Evolutionary conservation across 148 eudicot species (phyloP), one percentile per base, ranked within the genome.

Genomic region (Suaeda aralocaspica): DNA sequence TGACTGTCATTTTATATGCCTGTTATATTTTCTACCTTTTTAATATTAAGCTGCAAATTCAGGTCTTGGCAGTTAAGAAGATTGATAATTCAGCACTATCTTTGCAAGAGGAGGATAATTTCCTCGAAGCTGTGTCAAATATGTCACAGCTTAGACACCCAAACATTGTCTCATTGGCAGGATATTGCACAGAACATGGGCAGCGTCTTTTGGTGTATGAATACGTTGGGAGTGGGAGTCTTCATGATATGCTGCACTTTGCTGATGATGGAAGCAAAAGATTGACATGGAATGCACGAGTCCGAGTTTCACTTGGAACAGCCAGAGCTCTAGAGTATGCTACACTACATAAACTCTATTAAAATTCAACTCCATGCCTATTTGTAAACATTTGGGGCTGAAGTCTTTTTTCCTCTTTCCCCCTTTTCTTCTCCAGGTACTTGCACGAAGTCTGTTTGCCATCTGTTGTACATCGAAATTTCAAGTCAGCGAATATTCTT

Each of bases 391-490:
- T 9, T 71, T 77, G 49, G 44, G 15, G 15, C 22, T 81, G 55
- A 83, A 61, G 19, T 2, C 59, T 13, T 46, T 4, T 30, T 58
- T 65, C 45, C 64, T 46, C 67, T 53, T 76, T 2, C 19, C 41
- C 8, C 4, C 41, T 4, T 29, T 58, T 63, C 44, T 67, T 42
- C 63, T 50, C 77, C 77, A 91, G 97, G 90, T 94, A 94, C 82
- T 80, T 91, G 96, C 97, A 94, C 80, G 99, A 94, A 83, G 99
- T 94, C n/a, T 94, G 99, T 78, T 76, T 89, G 78, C 97, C 99
- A 76, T 86, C 99, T 12, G 93, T 91, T 80, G 97, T 94, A 72
- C 99, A 91, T 86, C 84, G 87, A 73, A 94, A 91, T 82, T 91
- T 91, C 69, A 91, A 94, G 81, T 91, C 99, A 13, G 97, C 97